Conservation (phyloP, 371 early-diverging fungal genomes). For the Dichotomocladium elegans region DNA sequence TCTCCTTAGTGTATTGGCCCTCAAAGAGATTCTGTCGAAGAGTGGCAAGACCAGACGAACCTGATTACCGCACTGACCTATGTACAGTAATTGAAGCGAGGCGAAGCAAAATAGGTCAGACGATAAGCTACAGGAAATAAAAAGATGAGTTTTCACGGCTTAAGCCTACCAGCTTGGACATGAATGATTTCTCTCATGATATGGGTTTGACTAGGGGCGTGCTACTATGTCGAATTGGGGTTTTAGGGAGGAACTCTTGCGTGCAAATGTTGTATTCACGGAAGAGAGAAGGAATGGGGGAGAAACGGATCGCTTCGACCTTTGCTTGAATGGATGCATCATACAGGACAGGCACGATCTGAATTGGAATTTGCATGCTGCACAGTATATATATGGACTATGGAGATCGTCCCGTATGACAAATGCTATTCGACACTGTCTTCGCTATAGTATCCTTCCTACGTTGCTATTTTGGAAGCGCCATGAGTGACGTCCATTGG, state of each 20-base stretch:
- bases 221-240: background rate
- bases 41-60: conserved; percentile 8
- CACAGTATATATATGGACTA: background rate
- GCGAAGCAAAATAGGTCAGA: background rate
- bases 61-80: conserved; percentile 89
- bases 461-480: no score
- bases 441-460: no score
- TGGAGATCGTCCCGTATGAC: background rate
- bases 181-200: conserved; percentile 99
- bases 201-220: background rate
- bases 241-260: background rate
- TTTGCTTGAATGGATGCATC: background rate
- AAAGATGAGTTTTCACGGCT: background rate
- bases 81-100: conserved; percentile 6
- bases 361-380: background rate
- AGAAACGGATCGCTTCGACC: background rate
- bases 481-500: no score
- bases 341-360: background rate
- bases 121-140: background rate
- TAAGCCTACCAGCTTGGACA: conserved; percentile 84
- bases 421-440: background rate
- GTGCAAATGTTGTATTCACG: background rate
- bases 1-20: background rate
- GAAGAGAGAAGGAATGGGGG: background rate
- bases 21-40: background rate